A percentile compares a stretch with the other conserved stretches of the same genome.
phyloP scores from a whole-genome alignment of 352 stramenopile species.

The Pythium insidiosum region DNA sequence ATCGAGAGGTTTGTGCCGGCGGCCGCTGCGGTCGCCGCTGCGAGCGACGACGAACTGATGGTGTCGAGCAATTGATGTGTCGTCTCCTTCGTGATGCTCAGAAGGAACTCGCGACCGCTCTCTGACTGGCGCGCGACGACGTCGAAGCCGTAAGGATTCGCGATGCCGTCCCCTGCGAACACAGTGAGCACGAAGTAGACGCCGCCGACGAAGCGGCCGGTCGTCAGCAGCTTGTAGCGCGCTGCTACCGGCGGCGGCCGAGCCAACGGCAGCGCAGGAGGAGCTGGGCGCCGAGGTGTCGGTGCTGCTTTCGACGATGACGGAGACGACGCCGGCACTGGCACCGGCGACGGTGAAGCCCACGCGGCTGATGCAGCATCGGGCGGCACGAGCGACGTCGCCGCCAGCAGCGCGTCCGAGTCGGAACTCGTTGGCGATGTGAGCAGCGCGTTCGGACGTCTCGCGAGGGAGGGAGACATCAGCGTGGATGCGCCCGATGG shows the following conservation, averaged over 20 bases:
- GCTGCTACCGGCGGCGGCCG: too few relatives aligned
- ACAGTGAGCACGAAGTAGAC: conserved; percentile 62
- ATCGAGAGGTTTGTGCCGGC: conserved; percentile 66
- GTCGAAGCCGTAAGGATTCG: conserved; percentile 67
- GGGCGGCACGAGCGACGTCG: too few relatives aligned
- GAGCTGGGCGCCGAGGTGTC: too few relatives aligned
- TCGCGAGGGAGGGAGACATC: too few relatives aligned
- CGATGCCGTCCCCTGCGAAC: conserved; percentile 51
- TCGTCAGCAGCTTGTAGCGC: conserved; percentile 59
- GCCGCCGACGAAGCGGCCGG: conserved; percentile 51
- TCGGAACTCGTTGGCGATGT: too few relatives aligned
- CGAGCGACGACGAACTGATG: conserved; percentile 41
- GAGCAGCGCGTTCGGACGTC: too few relatives aligned
- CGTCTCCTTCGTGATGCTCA: conserved; percentile 54
- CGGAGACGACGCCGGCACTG: too few relatives aligned
- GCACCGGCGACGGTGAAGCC: too few relatives aligned
- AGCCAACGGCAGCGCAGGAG: too few relatives aligned
- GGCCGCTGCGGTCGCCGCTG: conserved; percentile 43
- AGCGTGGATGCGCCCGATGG: conserved; percentile 1
- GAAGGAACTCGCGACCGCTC: conserved; percentile 32
- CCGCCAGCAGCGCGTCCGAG: too few relatives aligned
- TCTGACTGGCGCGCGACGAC: conserved; percentile 45
- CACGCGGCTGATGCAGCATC: too few relatives aligned
- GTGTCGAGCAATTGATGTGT: conserved; percentile 51
- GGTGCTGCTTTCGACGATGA: too few relatives aligned